These are phyloP conservation scores for Fistulina hepatica DNA, from an alignment of 1,284 basidiomycete genomes.

Conservation along the genomic window DNA sequence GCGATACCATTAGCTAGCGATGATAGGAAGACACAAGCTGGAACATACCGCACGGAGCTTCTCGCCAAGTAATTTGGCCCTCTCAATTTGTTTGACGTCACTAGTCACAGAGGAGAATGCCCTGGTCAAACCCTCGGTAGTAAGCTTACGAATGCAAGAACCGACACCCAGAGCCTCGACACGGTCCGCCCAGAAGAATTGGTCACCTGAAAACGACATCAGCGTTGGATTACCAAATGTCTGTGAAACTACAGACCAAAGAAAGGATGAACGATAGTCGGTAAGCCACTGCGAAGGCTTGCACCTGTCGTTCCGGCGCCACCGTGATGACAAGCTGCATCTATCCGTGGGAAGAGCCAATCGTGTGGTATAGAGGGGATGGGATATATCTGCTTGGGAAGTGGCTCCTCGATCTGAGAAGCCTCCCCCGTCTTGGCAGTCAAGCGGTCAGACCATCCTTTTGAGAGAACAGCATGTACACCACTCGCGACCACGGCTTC, in stretches of 20 bases:
- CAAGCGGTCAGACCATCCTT: constrained; percentile 96
- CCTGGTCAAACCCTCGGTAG: constrained; percentile 63
- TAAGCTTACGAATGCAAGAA: constrained; percentile 75
- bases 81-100: constrained; percentile 77
- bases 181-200: constrained; percentile 94
- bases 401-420: constrained; percentile 51
- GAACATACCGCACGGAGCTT: constrained; percentile 63
- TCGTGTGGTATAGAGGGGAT: constrained; percentile 91
- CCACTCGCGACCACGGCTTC: constrained; percentile 80
- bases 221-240: constrained; percentile 89
- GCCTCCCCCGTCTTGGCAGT: constrained; percentile 52
- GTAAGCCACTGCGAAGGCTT: constrained; percentile 65
- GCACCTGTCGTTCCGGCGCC: constrained; percentile 95
- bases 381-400: constrained; percentile 70
- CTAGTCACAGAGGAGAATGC: constrained; percentile 78
- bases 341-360: constrained; percentile 90
- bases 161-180: constrained; percentile 91
- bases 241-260: background rate
- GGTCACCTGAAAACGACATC: constrained; percentile 97
- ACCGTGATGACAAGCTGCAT: constrained; percentile 95
- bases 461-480: constrained; percentile 86
- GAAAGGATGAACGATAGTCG: constrained; percentile 9
- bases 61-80: constrained; percentile 76
- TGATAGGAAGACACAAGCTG: constrained; percentile 1
- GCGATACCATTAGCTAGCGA: constrained; percentile 11